Evolutionary conservation across 1,284 basidiomycete genomes (phyloP), one percentile per base, ranked within the genome.

Genomic region (Pseudozyma thailandica): DNA sequence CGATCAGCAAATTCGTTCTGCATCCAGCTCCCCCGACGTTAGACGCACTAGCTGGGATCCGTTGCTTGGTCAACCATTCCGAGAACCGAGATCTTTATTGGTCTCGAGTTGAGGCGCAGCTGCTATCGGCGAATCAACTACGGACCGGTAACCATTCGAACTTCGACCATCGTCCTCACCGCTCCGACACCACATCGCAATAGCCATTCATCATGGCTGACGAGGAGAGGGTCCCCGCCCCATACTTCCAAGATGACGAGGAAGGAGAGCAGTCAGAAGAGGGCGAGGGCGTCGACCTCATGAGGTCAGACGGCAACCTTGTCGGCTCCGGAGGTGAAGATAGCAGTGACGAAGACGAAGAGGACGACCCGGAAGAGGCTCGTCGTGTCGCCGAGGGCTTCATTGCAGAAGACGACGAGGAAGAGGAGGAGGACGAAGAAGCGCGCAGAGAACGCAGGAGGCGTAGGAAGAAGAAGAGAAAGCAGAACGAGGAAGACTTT

Each of bases 361-460:
- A 81, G 1, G 80, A 82, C 30, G 79, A 82, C 44, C 79, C 79
- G 16, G 81, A 82, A 61, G 80, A 82, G 50, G 78, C 78, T 16
- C 65, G 77, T 21, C 72, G 79, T 26, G 58, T 82, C 26, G 80
- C 80, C 6, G 77, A 80, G 39, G 81, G 81, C 13, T 82, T 82
- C 65, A 82, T 82, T 50, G 81, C 74, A 18, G 81, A 82, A 39
- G 79, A 82, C 18, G 79, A 81, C 48, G 80, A 78, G 38, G 79
- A 78, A 25, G 78, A 77, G 9, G 80, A 78, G 18, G 64, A 74
- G 16, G 68, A 74, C 39, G 88, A 88, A 15, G 89, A 88, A 13
- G 88, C 88, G 21, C 87, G 89, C 77, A 92, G 90, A 84, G 88
- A 87, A 81, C 88, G 88, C 20, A 73, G 68, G 39, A 66, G 72